Base-by-base conservation (phyloP, 2,329 filamentous ascomycete species). In the Blumeriella jaapii region DNA sequence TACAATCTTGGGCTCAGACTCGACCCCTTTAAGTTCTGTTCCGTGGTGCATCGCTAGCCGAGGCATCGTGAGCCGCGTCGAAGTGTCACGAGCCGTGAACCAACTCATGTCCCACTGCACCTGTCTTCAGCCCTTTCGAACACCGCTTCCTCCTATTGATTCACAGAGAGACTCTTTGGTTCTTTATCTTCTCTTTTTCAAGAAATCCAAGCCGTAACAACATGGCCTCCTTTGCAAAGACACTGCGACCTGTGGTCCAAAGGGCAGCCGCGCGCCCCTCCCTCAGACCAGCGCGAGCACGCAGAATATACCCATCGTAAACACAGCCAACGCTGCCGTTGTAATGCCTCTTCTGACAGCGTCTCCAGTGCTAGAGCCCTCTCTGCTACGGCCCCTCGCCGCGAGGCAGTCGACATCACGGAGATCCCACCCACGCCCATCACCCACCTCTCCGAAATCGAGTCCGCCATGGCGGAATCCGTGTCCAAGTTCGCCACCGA, bases 401-500 rank as follows among this genome's bases (percentile, higher is more conserved):
- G 65, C 48, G 59, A 69, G 42, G 54, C 58, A 31, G 52, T 65
- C 40, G 70, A 91, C 60, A 75, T 93, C 52, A 69, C 78, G 42
- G 77, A 82, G 30, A 71, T 95, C 46, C 78, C 80, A 0, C 89
- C 91, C 1, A 95, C 89, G 5, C 91, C 91, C 34, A 94, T 98
- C 62, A 82, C 82, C 27, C 86, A 93, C 61, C 69, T 94, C 46
- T 93, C 84, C 50, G 91, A 98, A 62, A 78, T 82, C 40, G 91
- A 98, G 63, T 55, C 72, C 10, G 74, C 91, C 54, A 93, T 98
- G 82, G 74, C 78, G 44, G 89, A 98, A 38, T 72, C 82, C 1
- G 89, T 98, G 4, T 76, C 76, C 51, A 93, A 91, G 61, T 96
- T 96, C 54, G 86, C 91, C 46, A 77, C 74, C 55, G 86, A 95